A percentile compares a stretch with the other conserved stretches of the same genome.
Conservation (phyloP, 306 rosid genomes). For the Sindora glabra region DNA sequence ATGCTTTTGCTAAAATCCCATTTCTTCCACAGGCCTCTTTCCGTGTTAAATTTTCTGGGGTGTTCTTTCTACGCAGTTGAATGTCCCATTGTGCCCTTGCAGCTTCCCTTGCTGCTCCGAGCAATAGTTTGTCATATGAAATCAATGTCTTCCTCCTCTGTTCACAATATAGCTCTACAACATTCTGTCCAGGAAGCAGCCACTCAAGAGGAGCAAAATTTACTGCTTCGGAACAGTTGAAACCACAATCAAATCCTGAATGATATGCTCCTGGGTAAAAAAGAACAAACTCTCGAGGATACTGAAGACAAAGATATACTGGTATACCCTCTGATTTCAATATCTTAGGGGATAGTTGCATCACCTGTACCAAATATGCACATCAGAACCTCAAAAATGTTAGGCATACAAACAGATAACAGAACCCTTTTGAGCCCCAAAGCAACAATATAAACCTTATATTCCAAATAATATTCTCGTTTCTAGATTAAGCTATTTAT, state of each 20-base stretch:
- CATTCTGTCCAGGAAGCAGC: conserved; percentile 71
- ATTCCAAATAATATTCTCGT: too few species aligned
- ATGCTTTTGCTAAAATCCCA: conserved; percentile 46
- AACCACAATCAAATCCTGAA: conserved; percentile 82
- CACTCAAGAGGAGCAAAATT: conserved; percentile 78
- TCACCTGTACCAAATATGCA: conserved; percentile 39
- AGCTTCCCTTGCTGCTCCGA: conserved; percentile 75
- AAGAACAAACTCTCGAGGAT: conserved; percentile 70
- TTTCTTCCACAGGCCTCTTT: conserved; percentile 41
- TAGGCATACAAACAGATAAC: neutral
- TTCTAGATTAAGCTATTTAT: neutral
- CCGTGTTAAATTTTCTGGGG: conserved; percentile 33
- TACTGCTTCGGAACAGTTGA: conserved; percentile 63
- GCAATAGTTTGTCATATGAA: conserved; percentile 71
- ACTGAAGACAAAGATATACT: conserved; percentile 68
- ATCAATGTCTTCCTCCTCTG: conserved; percentile 53
- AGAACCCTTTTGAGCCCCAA: neutral
- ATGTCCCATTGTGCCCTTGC: conserved; percentile 70
- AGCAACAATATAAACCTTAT: neutral
- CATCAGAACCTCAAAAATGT: conserved; percentile 7
- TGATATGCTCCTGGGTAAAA: conserved; percentile 66
- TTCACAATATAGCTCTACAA: conserved; percentile 47
- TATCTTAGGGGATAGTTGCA: conserved; percentile 44
- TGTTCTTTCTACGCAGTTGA: conserved; percentile 29
- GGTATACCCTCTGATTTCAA: conserved; percentile 66